phyloP scores from a whole-genome alignment of 2,329 filamentous ascomycete genomes.

The Thielaviopsis cerberus region DNA sequence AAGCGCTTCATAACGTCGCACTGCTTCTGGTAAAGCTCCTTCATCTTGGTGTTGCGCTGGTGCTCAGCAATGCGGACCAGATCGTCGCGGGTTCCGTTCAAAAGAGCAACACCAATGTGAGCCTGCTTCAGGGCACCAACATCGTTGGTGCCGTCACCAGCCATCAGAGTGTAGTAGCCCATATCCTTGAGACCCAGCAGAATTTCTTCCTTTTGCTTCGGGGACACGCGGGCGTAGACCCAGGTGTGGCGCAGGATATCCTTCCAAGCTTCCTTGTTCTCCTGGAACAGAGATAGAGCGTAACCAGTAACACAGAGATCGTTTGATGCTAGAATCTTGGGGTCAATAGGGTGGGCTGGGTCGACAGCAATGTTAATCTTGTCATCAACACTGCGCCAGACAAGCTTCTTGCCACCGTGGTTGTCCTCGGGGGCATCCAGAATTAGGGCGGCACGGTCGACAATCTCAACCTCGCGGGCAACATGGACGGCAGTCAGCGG shows the following conservation, averaged over 20 bases:
- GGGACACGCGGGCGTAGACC: slow-evolving; percentile 96
- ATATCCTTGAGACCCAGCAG: slow-evolving; percentile 88
- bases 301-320: slow-evolving; percentile 94
- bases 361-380: slow-evolving; percentile 73
- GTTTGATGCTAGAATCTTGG: slow-evolving; percentile 62
- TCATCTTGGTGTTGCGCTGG: slow-evolving; percentile 88
- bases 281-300: slow-evolving; percentile 70
- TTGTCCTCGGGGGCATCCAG: slow-evolving; percentile 88
- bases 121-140: slow-evolving; percentile 96
- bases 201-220: slow-evolving; percentile 97
- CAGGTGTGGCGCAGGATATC: slow-evolving; percentile 74
- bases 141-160: slow-evolving; percentile 94
- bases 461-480: slow-evolving; percentile 87
- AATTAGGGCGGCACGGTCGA: slow-evolving; percentile 86
- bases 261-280: slow-evolving; percentile 51
- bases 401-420: slow-evolving; percentile 56
- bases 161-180: slow-evolving; percentile 97
- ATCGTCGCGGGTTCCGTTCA: slow-evolving; percentile 87
- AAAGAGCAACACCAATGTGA: slow-evolving; percentile 84
- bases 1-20: slow-evolving; percentile 79
- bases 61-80: slow-evolving; percentile 84
- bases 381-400: slow-evolving; percentile 93
- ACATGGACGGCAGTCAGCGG: slow-evolving; percentile 92
- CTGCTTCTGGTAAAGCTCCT: slow-evolving; percentile 97
- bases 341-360: slow-evolving; percentile 60